Base-by-base conservation (phyloP, 306 rosid genomes). In the Vicia sativa region DNA sequence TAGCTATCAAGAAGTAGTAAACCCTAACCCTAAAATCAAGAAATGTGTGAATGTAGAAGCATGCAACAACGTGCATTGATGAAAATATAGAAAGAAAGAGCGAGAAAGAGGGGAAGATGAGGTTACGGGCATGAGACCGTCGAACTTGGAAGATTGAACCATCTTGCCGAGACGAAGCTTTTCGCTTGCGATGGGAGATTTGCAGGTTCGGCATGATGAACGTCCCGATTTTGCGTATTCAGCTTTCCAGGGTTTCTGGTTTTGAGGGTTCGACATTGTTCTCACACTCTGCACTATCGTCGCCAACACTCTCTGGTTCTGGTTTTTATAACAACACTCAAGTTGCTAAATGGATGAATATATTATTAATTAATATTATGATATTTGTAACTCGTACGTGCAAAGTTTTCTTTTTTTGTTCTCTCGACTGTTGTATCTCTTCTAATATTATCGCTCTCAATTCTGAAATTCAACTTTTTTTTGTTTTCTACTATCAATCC, bases 141-240 rank as follows among this genome's bases (percentile, higher is more conserved):
- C 99, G 81, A 93, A 90, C 76, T 90, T 91, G 71, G 84, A 68
- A 78, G 97, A 85, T 65, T 88, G 90, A 7, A 93, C 97, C 96
- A 93, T 93, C 77, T 90, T 93, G 71, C 99, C 99, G 23, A 93
- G 86, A 62, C 99, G 99, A 45, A 93, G 83, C 1, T 16, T 48
- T 70, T 93, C 99, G 76, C 76, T 85, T 61, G 52, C 80, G 68
- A 93, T 93, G 85, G 83, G 15, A 43, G 1, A 52, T 74, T 85
- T 93, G 80, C 99, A 93, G 41, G 89, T 83, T 71, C 92, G 82
- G 89, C 99, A 93, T 15, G 97, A 85, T 9, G 98, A 88, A 72
- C 98, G 42, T 3, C 89, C 87, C 0, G 98, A 93, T 80, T 93
- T 93, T 8, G 99, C 99, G 54, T 93, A 93, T 64, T 90, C 99